phyloP scores from a whole-genome alignment of 306 rosid genomes.

The Castanea mollissima region DNA sequence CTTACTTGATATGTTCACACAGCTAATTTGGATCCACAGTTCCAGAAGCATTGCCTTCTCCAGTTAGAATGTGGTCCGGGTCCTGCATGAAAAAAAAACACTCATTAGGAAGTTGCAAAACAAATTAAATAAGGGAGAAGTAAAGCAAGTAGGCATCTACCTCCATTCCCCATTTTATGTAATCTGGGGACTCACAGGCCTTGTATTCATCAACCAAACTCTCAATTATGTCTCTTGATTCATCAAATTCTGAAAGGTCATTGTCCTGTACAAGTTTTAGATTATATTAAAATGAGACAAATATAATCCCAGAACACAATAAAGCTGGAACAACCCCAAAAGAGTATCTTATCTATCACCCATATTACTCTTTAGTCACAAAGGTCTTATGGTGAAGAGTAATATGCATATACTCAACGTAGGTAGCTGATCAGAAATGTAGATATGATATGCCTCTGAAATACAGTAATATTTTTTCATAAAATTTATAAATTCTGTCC shows the following conservation, averaged over 20 bases:
- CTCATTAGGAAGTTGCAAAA: conserved; percentile 10
- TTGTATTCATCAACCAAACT: conserved; percentile 95
- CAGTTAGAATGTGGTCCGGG: conserved; percentile 68
- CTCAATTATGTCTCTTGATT: conserved; percentile 93
- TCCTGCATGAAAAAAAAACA: conserved; percentile 51
- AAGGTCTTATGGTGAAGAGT: background rate
- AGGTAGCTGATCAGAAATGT: background rate
- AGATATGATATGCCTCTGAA: background rate
- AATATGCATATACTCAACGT: background rate
- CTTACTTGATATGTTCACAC: conserved; percentile 50
- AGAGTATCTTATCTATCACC: conserved; percentile 7
- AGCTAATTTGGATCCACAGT: conserved; percentile 64
- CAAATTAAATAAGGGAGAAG: conserved; percentile 20
- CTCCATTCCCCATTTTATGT: conserved; percentile 99
- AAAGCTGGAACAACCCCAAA: conserved; percentile 19
- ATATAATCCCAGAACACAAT: conserved; percentile 9
- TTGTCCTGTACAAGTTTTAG: conserved; percentile 71
- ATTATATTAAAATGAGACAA: conserved; percentile 24
- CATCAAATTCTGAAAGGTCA: conserved; percentile 98
- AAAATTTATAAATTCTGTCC: background rate
- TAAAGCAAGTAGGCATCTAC: conserved; percentile 40
- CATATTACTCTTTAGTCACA: background rate
- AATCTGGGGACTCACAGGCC: conserved; percentile 99
- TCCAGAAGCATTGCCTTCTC: conserved; percentile 84
- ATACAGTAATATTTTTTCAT: background rate